Evolutionary conservation across 768 basidiomycete species (phyloP).

Genomic region (Mycena belliarum): DNA sequence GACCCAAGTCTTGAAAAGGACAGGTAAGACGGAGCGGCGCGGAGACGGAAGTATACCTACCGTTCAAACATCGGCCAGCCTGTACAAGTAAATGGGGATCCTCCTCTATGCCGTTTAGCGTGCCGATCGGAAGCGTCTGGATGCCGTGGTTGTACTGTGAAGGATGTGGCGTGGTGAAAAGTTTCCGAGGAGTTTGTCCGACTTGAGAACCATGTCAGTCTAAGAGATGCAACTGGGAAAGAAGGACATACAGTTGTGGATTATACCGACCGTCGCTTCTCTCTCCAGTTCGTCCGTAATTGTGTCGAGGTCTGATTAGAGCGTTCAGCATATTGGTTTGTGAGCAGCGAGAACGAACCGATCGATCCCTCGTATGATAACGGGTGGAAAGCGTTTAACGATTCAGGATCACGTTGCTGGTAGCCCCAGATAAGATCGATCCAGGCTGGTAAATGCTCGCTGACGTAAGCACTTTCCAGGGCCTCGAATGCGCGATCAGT

Average conservation of each 20-base stretch:
- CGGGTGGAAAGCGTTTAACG: conserved; percentile 89
- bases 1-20: conserved; percentile 46
- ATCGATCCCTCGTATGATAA: conserved; percentile 92
- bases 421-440: conserved; percentile 93
- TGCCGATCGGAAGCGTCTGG: conserved; percentile 70
- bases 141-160: conserved; percentile 69
- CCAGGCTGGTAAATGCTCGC: conserved; percentile 82
- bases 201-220: conserved; percentile 44
- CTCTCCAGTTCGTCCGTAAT: conserved; percentile 87
- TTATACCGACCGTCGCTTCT: conserved; percentile 92
- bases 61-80: conserved; percentile 54
- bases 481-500: conserved; percentile 48
- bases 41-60: conserved; percentile 33
- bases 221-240: neutral
- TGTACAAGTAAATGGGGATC: conserved; percentile 72
- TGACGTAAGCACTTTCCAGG: conserved; percentile 85
- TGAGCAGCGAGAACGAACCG: conserved; percentile 38
- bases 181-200: conserved; percentile 88
- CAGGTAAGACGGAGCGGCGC: neutral
- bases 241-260: conserved; percentile 79
- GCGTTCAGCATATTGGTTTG: neutral
- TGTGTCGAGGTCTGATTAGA: conserved; percentile 68
- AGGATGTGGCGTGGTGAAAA: conserved; percentile 80
- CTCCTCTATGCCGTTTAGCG: conserved; percentile 79
- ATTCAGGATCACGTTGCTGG: conserved; percentile 76